Percentiles rank a stretch among this genome's conserved stretches.
These are phyloP conservation scores for Termitomyces sp. DNA, from an alignment of 768 basidiomycete species.

Conservation along the genomic window DNA sequence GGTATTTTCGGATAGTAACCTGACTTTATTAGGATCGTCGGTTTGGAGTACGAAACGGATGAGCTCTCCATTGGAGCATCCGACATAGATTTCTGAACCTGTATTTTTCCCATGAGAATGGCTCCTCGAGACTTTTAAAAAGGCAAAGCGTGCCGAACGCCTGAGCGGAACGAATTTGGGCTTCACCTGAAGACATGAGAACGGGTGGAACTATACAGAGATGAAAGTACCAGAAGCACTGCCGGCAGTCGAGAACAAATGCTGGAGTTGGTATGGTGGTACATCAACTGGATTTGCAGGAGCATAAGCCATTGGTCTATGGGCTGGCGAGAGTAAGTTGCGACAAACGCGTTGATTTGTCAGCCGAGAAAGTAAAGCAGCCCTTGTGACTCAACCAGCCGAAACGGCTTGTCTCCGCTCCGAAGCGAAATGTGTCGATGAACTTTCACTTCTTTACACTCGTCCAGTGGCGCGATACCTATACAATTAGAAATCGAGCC, in stretches of 20 bases:
- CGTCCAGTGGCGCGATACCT: not conserved
- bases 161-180: constrained; percentile 44
- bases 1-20: constrained; percentile 5
- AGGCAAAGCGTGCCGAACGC: constrained; percentile 40
- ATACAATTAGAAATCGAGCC: not conserved
- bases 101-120: not conserved
- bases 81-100: constrained; percentile 86
- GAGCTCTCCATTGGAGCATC: constrained; percentile 80
- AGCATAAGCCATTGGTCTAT: constrained; percentile 29
- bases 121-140: not conserved
- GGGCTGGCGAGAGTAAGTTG: no score
- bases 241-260: constrained; percentile 31
- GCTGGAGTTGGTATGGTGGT: constrained; percentile 56
- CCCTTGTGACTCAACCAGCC: constrained; percentile 6
- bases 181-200: constrained; percentile 10
- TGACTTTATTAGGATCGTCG: constrained; percentile 44
- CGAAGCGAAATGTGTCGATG: not conserved
- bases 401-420: constrained; percentile 2
- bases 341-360: constrained; percentile 10
- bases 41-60: constrained; percentile 71
- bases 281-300: constrained; percentile 40
- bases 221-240: constrained; percentile 12
- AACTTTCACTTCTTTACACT: not conserved
- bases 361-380: not conserved
- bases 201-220: not conserved